Conservation (phyloP, 2,329 filamentous ascomycete species). For the Pseudonectria buxi region DNA sequence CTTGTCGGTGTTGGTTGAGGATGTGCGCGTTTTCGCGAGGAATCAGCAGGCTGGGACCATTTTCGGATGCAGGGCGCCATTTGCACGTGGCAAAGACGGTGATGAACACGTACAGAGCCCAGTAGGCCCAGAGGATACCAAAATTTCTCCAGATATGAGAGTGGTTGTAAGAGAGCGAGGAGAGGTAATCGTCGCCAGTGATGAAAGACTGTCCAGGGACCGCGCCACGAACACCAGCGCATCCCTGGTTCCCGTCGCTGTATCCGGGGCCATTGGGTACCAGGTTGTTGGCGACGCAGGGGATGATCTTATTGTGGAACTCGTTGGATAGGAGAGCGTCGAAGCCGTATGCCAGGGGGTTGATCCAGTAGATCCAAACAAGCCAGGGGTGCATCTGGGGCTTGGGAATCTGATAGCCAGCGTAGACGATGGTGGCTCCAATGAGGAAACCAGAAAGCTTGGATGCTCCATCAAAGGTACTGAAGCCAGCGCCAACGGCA, state of each 20-base stretch:
- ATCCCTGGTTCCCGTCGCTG: constrained; percentile 39
- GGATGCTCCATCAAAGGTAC: constrained; percentile 51
- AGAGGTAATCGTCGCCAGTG: constrained; percentile 52
- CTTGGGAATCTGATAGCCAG: constrained; percentile 56
- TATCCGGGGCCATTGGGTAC: constrained; percentile 46
- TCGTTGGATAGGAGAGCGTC: constrained; percentile 65
- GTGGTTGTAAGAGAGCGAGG: constrained; percentile 46
- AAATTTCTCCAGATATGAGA: constrained; percentile 53
- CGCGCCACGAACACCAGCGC: constrained; percentile 53
- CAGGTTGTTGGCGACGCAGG: constrained; percentile 43
- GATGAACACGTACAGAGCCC: constrained; percentile 50
- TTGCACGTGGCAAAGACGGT: constrained; percentile 51
- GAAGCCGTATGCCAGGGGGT: constrained; percentile 64
- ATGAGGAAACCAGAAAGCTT: constrained; percentile 49
- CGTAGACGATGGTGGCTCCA: constrained; percentile 51
- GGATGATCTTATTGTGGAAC: constrained; percentile 51
- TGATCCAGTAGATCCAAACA: constrained; percentile 56
- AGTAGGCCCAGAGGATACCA: constrained; percentile 57
- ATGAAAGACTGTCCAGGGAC: constrained; percentile 40
- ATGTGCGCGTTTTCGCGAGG: constrained; percentile 51
- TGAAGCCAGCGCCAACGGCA: constrained; percentile 47
- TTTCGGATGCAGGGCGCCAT: constrained; percentile 49
- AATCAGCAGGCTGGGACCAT: constrained; percentile 50
- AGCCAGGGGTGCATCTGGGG: constrained; percentile 58
- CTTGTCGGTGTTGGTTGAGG: constrained; percentile 19